Percentiles rank a stretch among this genome's conserved stretches.
These are phyloP conservation scores for Ogataea philodendri DNA, from an alignment of 805 yeast species.

Conservation along the genomic window DNA sequence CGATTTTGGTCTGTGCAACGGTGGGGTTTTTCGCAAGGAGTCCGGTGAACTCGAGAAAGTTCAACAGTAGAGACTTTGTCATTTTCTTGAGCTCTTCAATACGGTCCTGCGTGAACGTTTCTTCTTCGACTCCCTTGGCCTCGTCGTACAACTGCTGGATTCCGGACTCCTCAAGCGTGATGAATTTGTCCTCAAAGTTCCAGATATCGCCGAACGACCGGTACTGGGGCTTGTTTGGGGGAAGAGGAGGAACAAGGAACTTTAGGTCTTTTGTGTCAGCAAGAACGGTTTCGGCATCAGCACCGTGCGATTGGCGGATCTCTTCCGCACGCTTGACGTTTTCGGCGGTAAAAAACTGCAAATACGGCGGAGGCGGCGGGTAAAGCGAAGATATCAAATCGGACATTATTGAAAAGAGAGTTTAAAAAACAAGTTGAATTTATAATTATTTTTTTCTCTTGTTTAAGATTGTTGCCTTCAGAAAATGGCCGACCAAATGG, in stretches of 20 bases:
- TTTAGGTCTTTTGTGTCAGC: conserved; percentile 40
- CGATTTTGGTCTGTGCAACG: conserved; percentile 57
- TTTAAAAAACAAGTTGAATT: conserved; percentile 1
- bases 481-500: conserved; percentile 25
- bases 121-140: conserved; percentile 34
- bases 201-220: conserved; percentile 89
- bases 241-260: conserved; percentile 62
- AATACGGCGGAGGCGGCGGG: conserved; percentile 92
- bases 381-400: conserved; percentile 61
- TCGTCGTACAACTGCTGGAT: conserved; percentile 65
- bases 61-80: conserved; percentile 72
- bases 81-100: conserved; percentile 76
- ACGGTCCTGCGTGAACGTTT: conserved; percentile 46
- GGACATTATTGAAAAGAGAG: conserved; percentile 4
- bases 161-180: conserved; percentile 73
- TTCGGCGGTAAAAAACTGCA: conserved; percentile 67
- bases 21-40: conserved; percentile 72
- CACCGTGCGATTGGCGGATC: conserved; percentile 23
- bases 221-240: conserved; percentile 64
- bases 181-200: conserved; percentile 77
- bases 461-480: conserved; percentile 3
- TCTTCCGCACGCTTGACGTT: conserved; percentile 48
- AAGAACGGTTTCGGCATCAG: conserved; percentile 25
- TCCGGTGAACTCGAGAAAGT: conserved; percentile 81
- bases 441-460: conserved; percentile 3